These are phyloP conservation scores for Tulasnella sp. DNA, from an alignment of 768 basidiomycete species.

Conservation along the genomic window DNA sequence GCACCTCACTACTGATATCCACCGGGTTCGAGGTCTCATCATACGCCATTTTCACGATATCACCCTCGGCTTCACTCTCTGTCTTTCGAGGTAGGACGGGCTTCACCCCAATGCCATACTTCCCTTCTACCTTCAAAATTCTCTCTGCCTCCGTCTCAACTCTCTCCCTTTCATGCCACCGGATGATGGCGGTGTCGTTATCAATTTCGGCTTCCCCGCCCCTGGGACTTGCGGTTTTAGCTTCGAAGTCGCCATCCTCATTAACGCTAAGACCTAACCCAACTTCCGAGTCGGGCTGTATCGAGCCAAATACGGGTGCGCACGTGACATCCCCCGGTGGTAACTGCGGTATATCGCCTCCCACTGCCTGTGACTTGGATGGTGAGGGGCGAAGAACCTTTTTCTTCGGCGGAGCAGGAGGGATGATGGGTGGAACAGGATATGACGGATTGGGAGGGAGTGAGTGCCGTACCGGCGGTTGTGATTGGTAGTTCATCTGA, in stretches of 20 bases:
- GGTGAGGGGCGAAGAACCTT: neutral
- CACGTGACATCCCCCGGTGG: neutral
- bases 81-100: neutral
- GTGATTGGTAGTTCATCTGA: neutral
- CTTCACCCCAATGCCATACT: constrained; percentile 6
- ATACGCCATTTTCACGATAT: no score
- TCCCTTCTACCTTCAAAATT: constrained; percentile 2
- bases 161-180: neutral
- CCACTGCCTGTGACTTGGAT: neutral
- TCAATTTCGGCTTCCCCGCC: neutral
- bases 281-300: neutral
- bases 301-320: constrained; percentile 1
- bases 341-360: neutral
- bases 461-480: neutral
- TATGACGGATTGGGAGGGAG: neutral
- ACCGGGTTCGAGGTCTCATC: neutral
- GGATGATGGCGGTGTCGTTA: neutral
- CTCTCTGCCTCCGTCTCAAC: constrained; percentile 9
- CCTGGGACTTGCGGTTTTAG: neutral
- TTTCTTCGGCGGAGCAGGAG: neutral
- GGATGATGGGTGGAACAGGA: neutral
- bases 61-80: neutral
- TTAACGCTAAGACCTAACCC: constrained; percentile 6
- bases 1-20: neutral
- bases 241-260: neutral